phyloP scores from a whole-genome alignment of 768 basidiomycete species.

The Agrocybe chaxingu region DNA sequence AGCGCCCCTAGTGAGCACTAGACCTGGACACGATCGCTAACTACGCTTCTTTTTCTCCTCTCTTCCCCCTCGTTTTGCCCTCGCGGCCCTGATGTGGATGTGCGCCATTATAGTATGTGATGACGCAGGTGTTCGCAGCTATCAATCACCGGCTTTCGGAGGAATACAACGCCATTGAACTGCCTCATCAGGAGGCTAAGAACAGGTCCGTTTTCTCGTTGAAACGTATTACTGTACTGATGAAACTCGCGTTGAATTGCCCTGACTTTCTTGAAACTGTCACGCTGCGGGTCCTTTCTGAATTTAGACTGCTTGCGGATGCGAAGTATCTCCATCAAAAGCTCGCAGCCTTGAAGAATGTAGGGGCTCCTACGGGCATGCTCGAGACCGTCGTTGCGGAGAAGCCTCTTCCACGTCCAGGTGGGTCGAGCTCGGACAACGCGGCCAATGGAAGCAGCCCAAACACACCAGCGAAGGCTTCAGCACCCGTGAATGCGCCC shows the following conservation, averaged over 20 bases:
- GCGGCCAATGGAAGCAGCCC: constrained; percentile 9
- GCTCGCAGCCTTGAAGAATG: constrained; percentile 71
- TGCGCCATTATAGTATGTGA: constrained; percentile 63
- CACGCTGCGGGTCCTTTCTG: constrained; percentile 3
- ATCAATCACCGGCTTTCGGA: constrained; percentile 90
- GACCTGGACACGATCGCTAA: constrained; percentile 8
- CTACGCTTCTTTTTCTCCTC: constrained; percentile 8
- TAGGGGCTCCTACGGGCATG: constrained; percentile 69
- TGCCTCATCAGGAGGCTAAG: constrained; percentile 83
- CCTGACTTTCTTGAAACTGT: background rate
- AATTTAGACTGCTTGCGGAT: constrained; percentile 71
- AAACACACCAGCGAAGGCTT: constrained; percentile 11
- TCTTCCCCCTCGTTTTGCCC: background rate
- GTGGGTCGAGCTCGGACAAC: constrained; percentile 14
- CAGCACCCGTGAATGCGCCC: constrained; percentile 19
- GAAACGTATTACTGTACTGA: background rate
- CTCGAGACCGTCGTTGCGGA: constrained; percentile 84
- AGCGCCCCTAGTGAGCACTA: background rate
- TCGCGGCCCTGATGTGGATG: background rate
- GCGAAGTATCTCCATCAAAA: constrained; percentile 75
- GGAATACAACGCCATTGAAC: constrained; percentile 78
- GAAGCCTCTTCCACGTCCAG: constrained; percentile 52
- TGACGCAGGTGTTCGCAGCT: constrained; percentile 91
- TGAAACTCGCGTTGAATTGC: background rate
- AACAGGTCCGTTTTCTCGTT: constrained; percentile 53